Evolutionary conservation across 2,329 filamentous ascomycete species (phyloP), one percentile per base, ranked within the genome.

Genomic region (Claviceps sp.): DNA sequence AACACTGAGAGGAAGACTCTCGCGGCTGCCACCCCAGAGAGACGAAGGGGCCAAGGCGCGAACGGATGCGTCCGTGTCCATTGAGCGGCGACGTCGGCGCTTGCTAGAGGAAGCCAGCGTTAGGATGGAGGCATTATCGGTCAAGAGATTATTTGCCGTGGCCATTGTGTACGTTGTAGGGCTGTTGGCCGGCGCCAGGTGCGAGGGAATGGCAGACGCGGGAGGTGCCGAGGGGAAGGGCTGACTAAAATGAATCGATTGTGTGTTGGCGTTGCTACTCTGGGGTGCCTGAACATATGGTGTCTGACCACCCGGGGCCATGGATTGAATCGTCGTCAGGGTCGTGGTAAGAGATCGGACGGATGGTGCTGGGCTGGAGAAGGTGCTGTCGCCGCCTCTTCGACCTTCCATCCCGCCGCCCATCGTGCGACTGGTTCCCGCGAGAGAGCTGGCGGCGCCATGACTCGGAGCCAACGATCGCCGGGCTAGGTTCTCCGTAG

Each of bases 31-130:
- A 45, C 87, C 87, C 75, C 86, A 93, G 4, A 91, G 74, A 0
- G 86, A 90, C 0, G 84, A 88, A 0, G 87, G 87, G 1, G 88
- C 85, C n/a, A 94, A 71, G 2, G 88, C 88, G 44, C 88, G 84
- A 41, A 93, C 86, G 0, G 86, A 91, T 5, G 88, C 88, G 63
- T 93, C 86, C 0, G 88, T 93, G 65, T 93, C 88, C 67, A 91
- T 82, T 34, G 86, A 90, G 55, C 86, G 79, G 48, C 87, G 79
- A 38, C 88, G 82, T 30, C 83, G 78, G 40, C 84, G 80, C 69
- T 91, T 88, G 57, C 84, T 88, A 0, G 86, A 90, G 4, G 86
- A 91, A 2, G 88, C 88, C 14, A 94, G 74, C 0, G 88, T 94
- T 55, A 94, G 70, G 58, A 94, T 90, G 26, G 86, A 91, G 22